These are phyloP conservation scores for Scleroderma citrinum DNA, from an alignment of 768 basidiomycete genomes.

Conservation along the genomic window DNA sequence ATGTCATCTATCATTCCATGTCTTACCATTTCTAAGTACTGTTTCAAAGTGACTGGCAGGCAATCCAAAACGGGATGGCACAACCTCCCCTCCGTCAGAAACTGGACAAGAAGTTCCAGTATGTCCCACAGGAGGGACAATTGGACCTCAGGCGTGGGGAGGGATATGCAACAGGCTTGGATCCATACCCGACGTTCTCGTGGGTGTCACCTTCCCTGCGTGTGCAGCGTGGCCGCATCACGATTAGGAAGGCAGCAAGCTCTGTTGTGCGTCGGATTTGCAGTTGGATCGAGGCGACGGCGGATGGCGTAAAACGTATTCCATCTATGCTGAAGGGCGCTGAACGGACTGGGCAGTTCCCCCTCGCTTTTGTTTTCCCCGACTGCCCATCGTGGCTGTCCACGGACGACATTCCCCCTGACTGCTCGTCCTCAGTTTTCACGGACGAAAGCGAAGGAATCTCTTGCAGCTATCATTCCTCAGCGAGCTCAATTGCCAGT, in stretches of 20 bases:
- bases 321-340: no score
- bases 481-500: no score
- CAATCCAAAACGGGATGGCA: not conserved
- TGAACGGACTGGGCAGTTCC: no score
- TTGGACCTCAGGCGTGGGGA: not conserved
- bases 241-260: not conserved
- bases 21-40: not conserved
- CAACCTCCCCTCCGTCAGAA: not conserved
- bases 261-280: not conserved
- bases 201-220: not conserved
- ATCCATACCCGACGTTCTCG: not conserved
- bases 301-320: no score
- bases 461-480: no score
- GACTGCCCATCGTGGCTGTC: no score
- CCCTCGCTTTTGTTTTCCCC: no score
- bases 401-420: no score
- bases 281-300: no score
- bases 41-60: not conserved
- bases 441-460: no score
- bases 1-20: not conserved
- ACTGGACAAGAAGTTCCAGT: not conserved
- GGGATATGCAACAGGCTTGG: not conserved
- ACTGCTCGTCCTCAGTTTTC: no score
- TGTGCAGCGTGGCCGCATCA: not conserved
- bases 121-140: not conserved